phyloP scores from a whole-genome alignment of 2,329 filamentous ascomycete genomes.

The Shiraia sp. region DNA sequence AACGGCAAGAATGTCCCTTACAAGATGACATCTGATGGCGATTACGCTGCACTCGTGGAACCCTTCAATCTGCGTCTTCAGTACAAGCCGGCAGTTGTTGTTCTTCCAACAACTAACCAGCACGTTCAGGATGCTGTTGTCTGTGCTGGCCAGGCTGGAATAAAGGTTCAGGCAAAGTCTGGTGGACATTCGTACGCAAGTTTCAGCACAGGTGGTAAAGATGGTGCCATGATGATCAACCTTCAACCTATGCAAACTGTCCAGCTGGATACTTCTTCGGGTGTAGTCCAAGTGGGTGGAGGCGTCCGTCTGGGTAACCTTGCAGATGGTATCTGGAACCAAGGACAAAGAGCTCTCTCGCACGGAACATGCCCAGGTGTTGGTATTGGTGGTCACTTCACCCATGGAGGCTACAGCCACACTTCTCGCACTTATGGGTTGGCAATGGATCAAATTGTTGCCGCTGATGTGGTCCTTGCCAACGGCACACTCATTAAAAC shows the following conservation, averaged over 20 bases:
- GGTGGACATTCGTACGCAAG: slow-evolving; percentile 68
- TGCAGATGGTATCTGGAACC: slow-evolving; percentile 38
- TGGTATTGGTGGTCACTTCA: slow-evolving; percentile 43
- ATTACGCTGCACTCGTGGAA: slow-evolving; percentile 32
- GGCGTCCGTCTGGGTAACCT: slow-evolving; percentile 54
- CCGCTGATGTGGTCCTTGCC: slow-evolving; percentile 45
- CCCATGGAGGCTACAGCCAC: slow-evolving; percentile 42
- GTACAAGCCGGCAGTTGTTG: slow-evolving; percentile 58
- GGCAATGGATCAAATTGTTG: slow-evolving; percentile 41
- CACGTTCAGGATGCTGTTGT: slow-evolving; percentile 62
- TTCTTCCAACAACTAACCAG: slow-evolving; percentile 56
- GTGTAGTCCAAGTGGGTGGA: slow-evolving; percentile 51
- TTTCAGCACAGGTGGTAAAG: slow-evolving; percentile 54
- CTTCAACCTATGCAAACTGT: slow-evolving; percentile 53
- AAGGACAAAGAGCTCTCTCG: slow-evolving; percentile 48
- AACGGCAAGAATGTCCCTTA: slow-evolving; percentile 39
- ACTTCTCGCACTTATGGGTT: slow-evolving; percentile 42
- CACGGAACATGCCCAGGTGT: slow-evolving; percentile 59
- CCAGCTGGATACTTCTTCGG: slow-evolving; percentile 45
- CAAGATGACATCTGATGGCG: slow-evolving; percentile 28
- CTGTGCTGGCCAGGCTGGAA: slow-evolving; percentile 56
- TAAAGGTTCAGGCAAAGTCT: slow-evolving; percentile 64
- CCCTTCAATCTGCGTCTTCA: slow-evolving; percentile 44
- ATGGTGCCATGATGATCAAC: slow-evolving; percentile 55
- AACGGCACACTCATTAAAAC: slow-evolving; percentile 44